These are phyloP conservation scores for Didymosphaeria variabile DNA, from an alignment of 2,329 filamentous ascomycete species.

Conservation along the genomic window DNA sequence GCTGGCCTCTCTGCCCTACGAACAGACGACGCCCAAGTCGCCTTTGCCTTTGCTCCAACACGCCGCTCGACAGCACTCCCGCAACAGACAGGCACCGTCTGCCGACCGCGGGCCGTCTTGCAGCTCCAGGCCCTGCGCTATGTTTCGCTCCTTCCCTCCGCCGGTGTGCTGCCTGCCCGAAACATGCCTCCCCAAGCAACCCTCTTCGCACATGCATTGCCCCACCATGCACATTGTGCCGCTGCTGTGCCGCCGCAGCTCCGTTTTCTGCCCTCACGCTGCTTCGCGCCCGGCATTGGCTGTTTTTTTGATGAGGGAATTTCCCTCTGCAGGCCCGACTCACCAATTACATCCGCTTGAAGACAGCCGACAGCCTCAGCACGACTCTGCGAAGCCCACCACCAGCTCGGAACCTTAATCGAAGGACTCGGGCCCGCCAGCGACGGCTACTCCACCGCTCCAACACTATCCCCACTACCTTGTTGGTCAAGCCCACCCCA, in stretches of 20 bases:
- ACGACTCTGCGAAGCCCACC: constrained; percentile 4
- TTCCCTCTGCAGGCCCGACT: constrained; percentile 19
- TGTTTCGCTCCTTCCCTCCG: neutral
- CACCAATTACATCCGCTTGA: constrained; percentile 10
- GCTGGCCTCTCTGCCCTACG: constrained; percentile 14
- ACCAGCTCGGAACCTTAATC: constrained; percentile 15
- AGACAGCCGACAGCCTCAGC: constrained; percentile 11
- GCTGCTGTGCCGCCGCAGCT: constrained; percentile 14
- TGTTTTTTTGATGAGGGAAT: constrained; percentile 14
- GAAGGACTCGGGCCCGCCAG: constrained; percentile 17
- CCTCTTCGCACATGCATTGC: constrained; percentile 1
- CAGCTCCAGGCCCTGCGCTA: neutral
- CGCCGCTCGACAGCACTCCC: neutral
- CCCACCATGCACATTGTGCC: constrained; percentile 3
- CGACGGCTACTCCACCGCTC: constrained; percentile 16
- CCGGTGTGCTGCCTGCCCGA: constrained; percentile 1
- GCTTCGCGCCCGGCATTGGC: constrained; percentile 19
- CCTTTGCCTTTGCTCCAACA: neutral
- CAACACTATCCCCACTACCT: constrained; percentile 15
- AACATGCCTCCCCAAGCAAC: neutral
- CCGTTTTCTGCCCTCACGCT: neutral
- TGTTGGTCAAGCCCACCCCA: neutral
- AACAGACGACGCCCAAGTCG: constrained; percentile 4
- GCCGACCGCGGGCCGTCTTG: constrained; percentile 1
- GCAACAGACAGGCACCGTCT: neutral